Evolutionary conservation across 1,284 basidiomycete genomes (phyloP).

Genomic region (Sanguinoderma infundibulare): DNA sequence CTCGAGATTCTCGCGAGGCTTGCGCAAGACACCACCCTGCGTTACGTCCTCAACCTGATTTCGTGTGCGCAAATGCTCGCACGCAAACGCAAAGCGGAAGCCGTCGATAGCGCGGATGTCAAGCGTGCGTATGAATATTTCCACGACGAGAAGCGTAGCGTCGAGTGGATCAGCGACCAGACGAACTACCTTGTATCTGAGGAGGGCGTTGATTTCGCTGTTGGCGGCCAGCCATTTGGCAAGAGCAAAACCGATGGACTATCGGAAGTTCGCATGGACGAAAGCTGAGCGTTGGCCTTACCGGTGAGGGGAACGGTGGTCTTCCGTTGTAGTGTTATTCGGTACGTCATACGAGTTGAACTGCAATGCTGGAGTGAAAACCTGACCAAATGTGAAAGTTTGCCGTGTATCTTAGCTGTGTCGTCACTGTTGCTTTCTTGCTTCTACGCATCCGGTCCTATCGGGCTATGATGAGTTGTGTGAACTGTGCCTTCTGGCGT

Average conservation of each 20-base stretch:
- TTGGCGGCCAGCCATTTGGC: constrained; percentile 30
- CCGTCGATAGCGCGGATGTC: constrained; percentile 86
- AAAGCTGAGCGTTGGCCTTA: constrained; percentile 28
- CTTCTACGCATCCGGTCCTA: background rate
- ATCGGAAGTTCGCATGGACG: constrained; percentile 37
- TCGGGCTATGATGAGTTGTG: background rate
- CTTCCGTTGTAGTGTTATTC: constrained; percentile 21
- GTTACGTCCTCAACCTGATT: constrained; percentile 93
- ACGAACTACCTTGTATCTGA: constrained; percentile 77
- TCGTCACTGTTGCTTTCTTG: constrained; percentile 11
- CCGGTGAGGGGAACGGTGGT: background rate
- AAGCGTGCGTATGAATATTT: constrained; percentile 88
- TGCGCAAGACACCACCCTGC: constrained; percentile 84
- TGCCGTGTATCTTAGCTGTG: constrained; percentile 10
- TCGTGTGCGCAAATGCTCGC: constrained; percentile 88
- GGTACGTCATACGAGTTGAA: constrained; percentile 15
- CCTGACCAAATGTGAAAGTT: background rate
- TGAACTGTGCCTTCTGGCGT: constrained; percentile 6
- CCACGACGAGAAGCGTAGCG: constrained; percentile 94
- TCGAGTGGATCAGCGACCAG: constrained; percentile 92
- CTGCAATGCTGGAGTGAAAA: background rate
- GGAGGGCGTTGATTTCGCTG: constrained; percentile 46
- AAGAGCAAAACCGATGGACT: background rate
- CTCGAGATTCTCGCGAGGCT: constrained; percentile 82
- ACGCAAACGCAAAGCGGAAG: constrained; percentile 75